A percentile compares a stretch with the other conserved stretches of the same genome.
These are phyloP conservation scores for Zanthoxylum bungeanum DNA, from an alignment of 345 rosid species.

Conservation along the genomic window DNA sequence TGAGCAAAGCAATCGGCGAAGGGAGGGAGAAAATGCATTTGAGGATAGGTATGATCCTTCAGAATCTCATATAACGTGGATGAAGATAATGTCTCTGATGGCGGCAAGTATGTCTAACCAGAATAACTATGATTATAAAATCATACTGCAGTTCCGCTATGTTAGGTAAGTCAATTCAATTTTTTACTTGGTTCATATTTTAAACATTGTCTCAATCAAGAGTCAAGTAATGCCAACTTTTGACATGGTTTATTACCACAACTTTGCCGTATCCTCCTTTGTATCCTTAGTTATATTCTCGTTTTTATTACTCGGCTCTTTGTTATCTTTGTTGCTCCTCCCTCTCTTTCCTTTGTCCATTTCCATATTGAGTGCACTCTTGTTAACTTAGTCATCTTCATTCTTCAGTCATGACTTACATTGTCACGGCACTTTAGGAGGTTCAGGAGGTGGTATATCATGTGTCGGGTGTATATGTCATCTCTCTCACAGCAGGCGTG, in stretches of 20 bases:
- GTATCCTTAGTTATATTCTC: conserved; percentile 58
- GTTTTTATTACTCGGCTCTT: not conserved
- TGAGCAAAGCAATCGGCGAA: conserved; percentile 25
- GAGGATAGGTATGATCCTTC: conserved; percentile 82
- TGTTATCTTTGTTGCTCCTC: not conserved
- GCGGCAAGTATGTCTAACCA: conserved; percentile 3
- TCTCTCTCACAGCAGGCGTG: too few relatives aligned
- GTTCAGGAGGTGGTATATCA: too few relatives aligned
- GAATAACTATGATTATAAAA: conserved; percentile 17
- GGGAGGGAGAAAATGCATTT: conserved; percentile 41
- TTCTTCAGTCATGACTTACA: not conserved
- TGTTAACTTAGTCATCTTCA: not conserved
- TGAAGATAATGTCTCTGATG: conserved; percentile 24
- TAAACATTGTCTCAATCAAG: conserved; percentile 14
- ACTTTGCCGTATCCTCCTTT: conserved; percentile 90
- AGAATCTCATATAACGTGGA: conserved; percentile 35
- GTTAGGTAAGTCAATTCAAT: conserved; percentile 27
- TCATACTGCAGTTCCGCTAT: conserved; percentile 6
- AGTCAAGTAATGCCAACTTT: conserved; percentile 18
- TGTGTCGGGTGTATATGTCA: too few relatives aligned
- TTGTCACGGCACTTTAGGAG: not conserved
- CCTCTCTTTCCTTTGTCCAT: not conserved
- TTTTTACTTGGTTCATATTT: conserved; percentile 6
- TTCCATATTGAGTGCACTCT: not conserved
- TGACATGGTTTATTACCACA: conserved; percentile 29